Percentiles rank a stretch among this genome's conserved stretches.
phyloP scores from a whole-genome alignment of 2,329 filamentous ascomycete genomes.

The Monilinia vaccinii-corymbosi region DNA sequence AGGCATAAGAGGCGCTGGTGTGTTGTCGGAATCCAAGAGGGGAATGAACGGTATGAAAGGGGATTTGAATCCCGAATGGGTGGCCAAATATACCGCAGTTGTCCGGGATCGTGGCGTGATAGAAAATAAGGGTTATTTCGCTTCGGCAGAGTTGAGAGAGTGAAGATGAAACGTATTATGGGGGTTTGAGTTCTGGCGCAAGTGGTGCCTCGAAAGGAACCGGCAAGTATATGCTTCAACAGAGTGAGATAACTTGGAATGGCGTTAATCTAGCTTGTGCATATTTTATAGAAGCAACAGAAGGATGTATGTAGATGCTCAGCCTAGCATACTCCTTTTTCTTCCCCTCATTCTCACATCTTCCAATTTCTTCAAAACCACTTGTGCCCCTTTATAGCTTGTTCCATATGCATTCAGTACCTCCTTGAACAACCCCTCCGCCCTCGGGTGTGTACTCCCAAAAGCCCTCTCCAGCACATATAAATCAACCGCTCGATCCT shows the following conservation, averaged over 20 bases:
- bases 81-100: slow-evolving; percentile 94
- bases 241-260: background rate
- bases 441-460: slow-evolving; percentile 83
- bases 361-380: slow-evolving; percentile 73
- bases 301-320: slow-evolving; percentile 10
- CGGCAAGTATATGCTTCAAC: background rate
- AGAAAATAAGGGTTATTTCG: slow-evolving; percentile 98
- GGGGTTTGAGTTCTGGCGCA: background rate
- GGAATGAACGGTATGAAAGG: slow-evolving; percentile 54
- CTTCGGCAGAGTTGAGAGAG: slow-evolving; percentile 61
- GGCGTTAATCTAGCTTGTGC: background rate
- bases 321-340: slow-evolving; percentile 96
- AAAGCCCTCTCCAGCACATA: slow-evolving; percentile 95
- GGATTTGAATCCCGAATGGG: slow-evolving; percentile 82
- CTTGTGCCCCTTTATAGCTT: slow-evolving; percentile 64
- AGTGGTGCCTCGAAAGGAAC: background rate
- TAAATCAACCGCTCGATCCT: slow-evolving; percentile 90
- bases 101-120: slow-evolving; percentile 90
- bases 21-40: slow-evolving; percentile 49
- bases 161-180: slow-evolving; percentile 11
- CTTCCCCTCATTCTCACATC: slow-evolving; percentile 89
- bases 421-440: slow-evolving; percentile 65
- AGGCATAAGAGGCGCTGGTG: slow-evolving; percentile 61
- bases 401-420: slow-evolving; percentile 66
- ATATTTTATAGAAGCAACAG: background rate